Evolutionary conservation across 768 basidiomycete genomes (phyloP).

Genomic region (Lyophyllum decastes): DNA sequence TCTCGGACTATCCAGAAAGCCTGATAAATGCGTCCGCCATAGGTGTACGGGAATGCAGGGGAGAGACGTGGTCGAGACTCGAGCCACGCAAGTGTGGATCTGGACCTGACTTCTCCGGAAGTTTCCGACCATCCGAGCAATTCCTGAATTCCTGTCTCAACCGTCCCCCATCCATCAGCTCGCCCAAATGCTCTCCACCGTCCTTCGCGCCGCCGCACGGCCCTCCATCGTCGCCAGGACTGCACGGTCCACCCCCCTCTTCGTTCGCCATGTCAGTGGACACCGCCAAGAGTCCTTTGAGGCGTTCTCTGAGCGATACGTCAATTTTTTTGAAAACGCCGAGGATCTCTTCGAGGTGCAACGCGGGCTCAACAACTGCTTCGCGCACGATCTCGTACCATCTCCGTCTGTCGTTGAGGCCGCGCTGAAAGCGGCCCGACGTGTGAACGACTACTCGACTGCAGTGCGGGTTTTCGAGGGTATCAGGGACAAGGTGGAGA

Average conservation of each 20-base stretch:
- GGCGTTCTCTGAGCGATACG: conserved; percentile 91
- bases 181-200: conserved; percentile 58
- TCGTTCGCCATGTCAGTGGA: conserved; percentile 47
- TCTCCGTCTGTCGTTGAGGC: conserved; percentile 83
- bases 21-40: neutral
- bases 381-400: conserved; percentile 96
- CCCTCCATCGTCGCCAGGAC: conserved; percentile 40
- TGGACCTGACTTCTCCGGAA: conserved; percentile 19
- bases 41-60: neutral
- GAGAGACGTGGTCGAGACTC: neutral
- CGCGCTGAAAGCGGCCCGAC: conserved; percentile 82
- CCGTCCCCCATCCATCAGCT: conserved; percentile 43
- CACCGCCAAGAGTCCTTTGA: conserved; percentile 93
- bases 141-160: conserved; percentile 26
- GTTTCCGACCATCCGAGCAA: conserved; percentile 30
- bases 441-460: conserved; percentile 96
- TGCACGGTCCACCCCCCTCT: conserved; percentile 38
- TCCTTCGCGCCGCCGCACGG: conserved; percentile 61
- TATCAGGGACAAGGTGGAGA: conserved; percentile 67
- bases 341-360: conserved; percentile 99
- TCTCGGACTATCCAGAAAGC: neutral
- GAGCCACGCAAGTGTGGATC: neutral
- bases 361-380: conserved; percentile 99
- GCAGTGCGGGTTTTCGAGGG: conserved; percentile 97
- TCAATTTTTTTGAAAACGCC: conserved; percentile 88